These are phyloP conservation scores for Aschersonia sp. DNA, from an alignment of 2,329 filamentous ascomycete species.

Conservation along the genomic window DNA sequence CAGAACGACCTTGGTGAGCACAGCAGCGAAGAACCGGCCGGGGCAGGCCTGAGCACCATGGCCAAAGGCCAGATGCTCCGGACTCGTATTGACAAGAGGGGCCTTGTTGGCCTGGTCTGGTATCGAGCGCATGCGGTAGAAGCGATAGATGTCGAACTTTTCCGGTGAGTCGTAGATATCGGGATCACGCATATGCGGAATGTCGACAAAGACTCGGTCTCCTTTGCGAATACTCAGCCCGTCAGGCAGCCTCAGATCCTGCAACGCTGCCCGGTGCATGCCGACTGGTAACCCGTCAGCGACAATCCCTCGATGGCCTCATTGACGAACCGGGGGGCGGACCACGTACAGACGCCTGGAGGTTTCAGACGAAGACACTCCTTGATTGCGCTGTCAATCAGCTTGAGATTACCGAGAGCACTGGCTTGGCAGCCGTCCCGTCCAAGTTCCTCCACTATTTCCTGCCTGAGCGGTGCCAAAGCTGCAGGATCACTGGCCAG, in stretches of 20 bases:
- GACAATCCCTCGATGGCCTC: background rate
- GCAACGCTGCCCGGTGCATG: constrained; percentile 5
- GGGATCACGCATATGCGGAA: constrained; percentile 5
- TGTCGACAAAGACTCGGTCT: constrained; percentile 5
- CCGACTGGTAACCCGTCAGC: constrained; percentile 1
- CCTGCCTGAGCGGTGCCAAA: constrained; percentile 2
- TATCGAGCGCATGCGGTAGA: constrained; percentile 3
- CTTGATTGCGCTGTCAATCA: constrained; percentile 5
- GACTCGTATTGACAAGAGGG: constrained; percentile 3
- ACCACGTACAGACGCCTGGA: constrained; percentile 4
- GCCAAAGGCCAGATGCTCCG: constrained; percentile 5
- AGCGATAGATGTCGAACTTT: constrained; percentile 5
- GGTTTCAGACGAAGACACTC: constrained; percentile 5
- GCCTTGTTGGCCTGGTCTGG: constrained; percentile 3
- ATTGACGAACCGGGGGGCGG: background rate
- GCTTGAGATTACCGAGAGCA: constrained; percentile 4
- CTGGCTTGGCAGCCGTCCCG: constrained; percentile 2
- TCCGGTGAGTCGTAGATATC: constrained; percentile 3
- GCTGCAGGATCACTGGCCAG: constrained; percentile 2
- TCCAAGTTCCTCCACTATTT: constrained; percentile 2
- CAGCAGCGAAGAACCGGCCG: constrained; percentile 4
- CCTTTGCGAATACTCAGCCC: constrained; percentile 3
- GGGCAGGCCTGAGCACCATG: constrained; percentile 5
- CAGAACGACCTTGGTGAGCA: constrained; percentile 3
- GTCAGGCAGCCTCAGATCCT: constrained; percentile 3